These are phyloP conservation scores for Pythium aquatile DNA, from an alignment of 352 stramenopile species.

Conservation along the genomic window DNA sequence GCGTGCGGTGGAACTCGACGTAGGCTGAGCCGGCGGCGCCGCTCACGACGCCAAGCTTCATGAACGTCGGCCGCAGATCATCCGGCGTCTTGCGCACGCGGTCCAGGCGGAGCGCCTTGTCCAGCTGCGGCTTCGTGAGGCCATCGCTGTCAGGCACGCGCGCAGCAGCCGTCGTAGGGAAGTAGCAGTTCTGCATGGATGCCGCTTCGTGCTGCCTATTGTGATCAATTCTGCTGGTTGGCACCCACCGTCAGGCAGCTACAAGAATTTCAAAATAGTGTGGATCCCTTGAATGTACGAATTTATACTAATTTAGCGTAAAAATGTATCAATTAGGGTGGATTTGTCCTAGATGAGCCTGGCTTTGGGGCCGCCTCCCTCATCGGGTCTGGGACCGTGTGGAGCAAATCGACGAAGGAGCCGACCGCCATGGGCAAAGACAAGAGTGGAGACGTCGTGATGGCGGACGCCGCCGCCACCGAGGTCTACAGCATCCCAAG, in stretches of 20 bases:
- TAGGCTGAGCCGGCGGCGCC: constrained; percentile 87
- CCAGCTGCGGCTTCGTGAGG: constrained; percentile 24
- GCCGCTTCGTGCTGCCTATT: constrained; percentile 15
- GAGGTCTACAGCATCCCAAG: constrained; percentile 34
- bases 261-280: not conserved
- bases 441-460: constrained; percentile 28
- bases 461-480: constrained; percentile 24
- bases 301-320: not conserved
- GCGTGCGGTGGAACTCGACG: constrained; percentile 85
- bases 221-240: constrained; percentile 15
- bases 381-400: constrained; percentile 13
- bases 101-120: constrained; percentile 38
- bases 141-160: constrained; percentile 8
- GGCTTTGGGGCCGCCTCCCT: constrained; percentile 4
- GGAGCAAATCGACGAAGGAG: constrained; percentile 4
- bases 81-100: constrained; percentile 48
- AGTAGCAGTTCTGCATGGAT: constrained; percentile 88
- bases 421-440: constrained; percentile 30
- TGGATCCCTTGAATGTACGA: constrained; percentile 2
- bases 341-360: constrained; percentile 6
- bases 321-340: not conserved
- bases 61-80: constrained; percentile 85
- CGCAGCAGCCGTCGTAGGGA: constrained; percentile 39
- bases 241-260: not conserved
- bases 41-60: constrained; percentile 78